Base-by-base conservation (phyloP, 345 rosid genomes). In the Arabis hirsuta region DNA sequence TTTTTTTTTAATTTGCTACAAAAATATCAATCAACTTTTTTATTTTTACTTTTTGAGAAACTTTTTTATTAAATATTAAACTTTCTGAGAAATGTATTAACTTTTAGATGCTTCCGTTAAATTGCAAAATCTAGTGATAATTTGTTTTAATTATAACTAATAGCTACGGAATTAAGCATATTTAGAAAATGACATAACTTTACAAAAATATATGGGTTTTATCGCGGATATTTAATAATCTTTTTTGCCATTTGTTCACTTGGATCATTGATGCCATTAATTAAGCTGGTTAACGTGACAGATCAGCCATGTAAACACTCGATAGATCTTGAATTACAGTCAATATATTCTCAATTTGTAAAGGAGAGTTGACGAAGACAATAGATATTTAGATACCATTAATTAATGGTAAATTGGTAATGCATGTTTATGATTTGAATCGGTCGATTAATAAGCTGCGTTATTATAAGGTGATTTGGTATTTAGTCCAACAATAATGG, bases 341-440 rank as follows among this genome's bases (percentile, higher is more conserved):
- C 12, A 6, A 9, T 27, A 44, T 32, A 55, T 12, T 2, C 3
- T 71, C 14, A 44, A 31, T 3, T 47, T 54, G 46, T 43, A 9
- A 6, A 12, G 6, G 11, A 73, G 22, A 55, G 51, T 73, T 64
- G 58, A 65, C 65, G n/a, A 64, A 64, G 13, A 55, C 26, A 12
- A 43, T 11, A 36, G 16, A 65, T 34, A 20, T 11, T 47, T 32
- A 32, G 56, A 45, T 55, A 26, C 71, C 44, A 55, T 38, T 55
- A 53, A 32, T 32, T 32, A 36, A 24, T 73, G 71, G 43, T 54
- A 16, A 72, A 53, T 54, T 72, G 69, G 41, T 55, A 73, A 55
- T 55, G 71, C 50, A 73, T 73, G 65, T 38, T 46, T 73, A 12
- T 38, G 57, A 46, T 73, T 22, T 72, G 57, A 12, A 4, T 65